phyloP scores from a whole-genome alignment of 805 yeast genomes.

The Candida andamanensis region DNA sequence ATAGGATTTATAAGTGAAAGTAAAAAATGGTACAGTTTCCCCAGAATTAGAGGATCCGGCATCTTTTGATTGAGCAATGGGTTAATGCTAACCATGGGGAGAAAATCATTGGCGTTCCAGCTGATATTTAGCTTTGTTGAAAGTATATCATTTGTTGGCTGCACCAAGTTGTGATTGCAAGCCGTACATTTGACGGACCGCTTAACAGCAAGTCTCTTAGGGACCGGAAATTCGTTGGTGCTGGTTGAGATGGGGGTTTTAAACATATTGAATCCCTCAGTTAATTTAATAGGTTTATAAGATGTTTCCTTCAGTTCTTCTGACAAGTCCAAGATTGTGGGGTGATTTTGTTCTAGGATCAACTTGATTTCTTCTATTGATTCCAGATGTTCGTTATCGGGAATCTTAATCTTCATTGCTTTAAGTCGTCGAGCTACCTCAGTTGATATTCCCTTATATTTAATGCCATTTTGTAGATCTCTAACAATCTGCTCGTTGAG shows the following conservation, averaged over 20 bases:
- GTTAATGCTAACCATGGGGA: slow-evolving; percentile 25
- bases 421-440: slow-evolving; percentile 5
- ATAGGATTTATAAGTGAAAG: slow-evolving; percentile 31
- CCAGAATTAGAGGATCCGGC: background rate
- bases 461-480: slow-evolving; percentile 7
- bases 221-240: slow-evolving; percentile 15
- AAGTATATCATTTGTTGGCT: slow-evolving; percentile 22
- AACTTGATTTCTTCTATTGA: slow-evolving; percentile 5
- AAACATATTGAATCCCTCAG: slow-evolving; percentile 1
- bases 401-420: slow-evolving; percentile 2
- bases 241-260: background rate
- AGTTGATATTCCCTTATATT: slow-evolving; percentile 4
- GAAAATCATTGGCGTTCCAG: slow-evolving; percentile 29
- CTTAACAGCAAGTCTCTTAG: slow-evolving; percentile 22
- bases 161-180: slow-evolving; percentile 23
- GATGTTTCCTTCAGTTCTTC: background rate
- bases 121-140: slow-evolving; percentile 25
- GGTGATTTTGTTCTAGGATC: slow-evolving; percentile 2
- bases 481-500: slow-evolving; percentile 6
- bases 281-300: background rate
- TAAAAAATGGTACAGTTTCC: slow-evolving; percentile 13
- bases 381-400: background rate
- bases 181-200: slow-evolving; percentile 21
- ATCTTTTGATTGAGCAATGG: slow-evolving; percentile 7
- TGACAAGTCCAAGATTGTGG: background rate